phyloP scores from a whole-genome alignment of 2,329 filamentous ascomycete genomes.

The Paecilomyces niveus region DNA sequence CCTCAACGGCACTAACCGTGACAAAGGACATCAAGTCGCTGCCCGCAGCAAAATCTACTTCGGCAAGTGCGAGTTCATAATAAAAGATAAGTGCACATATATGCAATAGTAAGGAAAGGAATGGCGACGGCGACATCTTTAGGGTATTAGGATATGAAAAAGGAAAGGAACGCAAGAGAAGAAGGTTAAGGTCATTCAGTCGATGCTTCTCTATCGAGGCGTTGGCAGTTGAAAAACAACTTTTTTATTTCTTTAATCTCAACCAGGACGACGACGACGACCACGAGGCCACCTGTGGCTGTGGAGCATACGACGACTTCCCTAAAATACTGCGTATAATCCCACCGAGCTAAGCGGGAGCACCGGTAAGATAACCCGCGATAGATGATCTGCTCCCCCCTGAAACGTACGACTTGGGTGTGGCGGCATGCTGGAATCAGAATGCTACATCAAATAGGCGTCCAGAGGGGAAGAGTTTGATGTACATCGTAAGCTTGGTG shows the following conservation, averaged over 20 bases:
- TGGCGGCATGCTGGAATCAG: background rate
- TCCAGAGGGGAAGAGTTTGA: background rate
- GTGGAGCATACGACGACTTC: background rate
- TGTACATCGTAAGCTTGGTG: background rate
- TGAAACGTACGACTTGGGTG: background rate
- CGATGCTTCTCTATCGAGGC: background rate
- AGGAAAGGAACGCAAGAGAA: background rate
- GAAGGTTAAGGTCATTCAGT: background rate
- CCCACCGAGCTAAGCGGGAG: background rate
- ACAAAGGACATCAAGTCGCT: background rate
- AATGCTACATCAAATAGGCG: background rate
- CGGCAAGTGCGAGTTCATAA: background rate
- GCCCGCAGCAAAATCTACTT: background rate
- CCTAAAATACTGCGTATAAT: background rate
- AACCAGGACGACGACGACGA: background rate
- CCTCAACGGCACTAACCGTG: background rate
- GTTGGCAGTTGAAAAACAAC: background rate
- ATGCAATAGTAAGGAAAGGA: background rate
- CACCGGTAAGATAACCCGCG: background rate
- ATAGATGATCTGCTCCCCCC: background rate
- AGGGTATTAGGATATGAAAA: background rate
- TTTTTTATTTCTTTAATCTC: background rate
- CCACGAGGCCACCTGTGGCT: background rate
- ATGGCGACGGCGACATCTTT: background rate
- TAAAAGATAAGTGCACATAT: background rate